A percentile compares a stretch with the other conserved stretches of the same genome.
These are phyloP conservation scores for Phytophthora agathidicida DNA, from an alignment of 352 stramenopile species.

Conservation along the genomic window DNA sequence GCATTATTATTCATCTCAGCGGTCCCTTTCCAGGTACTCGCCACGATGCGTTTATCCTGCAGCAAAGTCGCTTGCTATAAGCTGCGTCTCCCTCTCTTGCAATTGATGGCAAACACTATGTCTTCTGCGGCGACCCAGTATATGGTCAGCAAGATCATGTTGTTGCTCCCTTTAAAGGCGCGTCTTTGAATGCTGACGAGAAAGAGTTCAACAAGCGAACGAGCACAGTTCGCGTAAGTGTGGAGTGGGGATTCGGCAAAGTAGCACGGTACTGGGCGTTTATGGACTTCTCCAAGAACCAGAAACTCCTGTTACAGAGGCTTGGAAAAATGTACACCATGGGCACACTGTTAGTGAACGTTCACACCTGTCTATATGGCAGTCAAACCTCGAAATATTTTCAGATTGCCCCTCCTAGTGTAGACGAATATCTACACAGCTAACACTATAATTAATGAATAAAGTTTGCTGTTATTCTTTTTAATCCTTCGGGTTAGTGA, in stretches of 20 bases:
- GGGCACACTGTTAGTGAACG: background rate
- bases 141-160: slow-evolving; percentile 6
- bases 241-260: slow-evolving; percentile 2
- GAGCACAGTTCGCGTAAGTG: slow-evolving; percentile 3
- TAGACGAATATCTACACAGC: slow-evolving; percentile 2
- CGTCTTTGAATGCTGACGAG: slow-evolving; percentile 1
- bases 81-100: background rate
- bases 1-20: slow-evolving; percentile 10
- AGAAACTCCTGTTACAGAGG: slow-evolving; percentile 9
- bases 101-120: slow-evolving; percentile 2
- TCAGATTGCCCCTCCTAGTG: too few species aligned
- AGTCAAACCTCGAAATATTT: slow-evolving; percentile 6
- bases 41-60: slow-evolving; percentile 12
- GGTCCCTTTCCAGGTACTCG: slow-evolving; percentile 3
- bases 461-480: too few species aligned
- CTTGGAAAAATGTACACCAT: slow-evolving; percentile 6
- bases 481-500: too few species aligned
- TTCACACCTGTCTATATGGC: slow-evolving; percentile 2
- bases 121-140: slow-evolving; percentile 3
- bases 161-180: slow-evolving; percentile 6
- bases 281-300: slow-evolving; percentile 12
- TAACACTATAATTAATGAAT: too few species aligned
- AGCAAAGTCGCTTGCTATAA: slow-evolving; percentile 1
- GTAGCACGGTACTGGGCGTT: slow-evolving; percentile 5
- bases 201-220: slow-evolving; percentile 13